Evolutionary conservation across 208 protist species (phyloP), one percentile per base, ranked within the genome.

Genomic region (Lotmaria passim): DNA sequence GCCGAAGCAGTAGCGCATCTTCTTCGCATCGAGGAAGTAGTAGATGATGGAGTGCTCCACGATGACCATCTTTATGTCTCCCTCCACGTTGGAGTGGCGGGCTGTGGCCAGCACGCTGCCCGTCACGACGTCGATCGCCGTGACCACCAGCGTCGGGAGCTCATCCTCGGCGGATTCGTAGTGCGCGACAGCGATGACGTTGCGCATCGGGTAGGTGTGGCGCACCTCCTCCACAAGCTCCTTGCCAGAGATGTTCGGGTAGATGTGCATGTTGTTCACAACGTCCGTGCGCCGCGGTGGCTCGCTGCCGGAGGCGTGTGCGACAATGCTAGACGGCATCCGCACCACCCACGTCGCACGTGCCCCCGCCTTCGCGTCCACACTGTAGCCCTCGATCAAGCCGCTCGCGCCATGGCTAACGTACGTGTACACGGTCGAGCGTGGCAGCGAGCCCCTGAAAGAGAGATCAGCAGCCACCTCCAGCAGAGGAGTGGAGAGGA

Each of bases 41-140:
- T 93, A 95, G 44, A 96, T 41, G 38, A 95, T 79, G 31, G 73
- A 51, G 81, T 97, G 79, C 75, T 97, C 90, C 7, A 93, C 88
- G 14, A 95, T 63, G 21, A 96, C 73, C 75, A 96, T 84, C 43
- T 88, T 82, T 52, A 96, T 89, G 3, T 64, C 57, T 10, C 87
- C 91, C 59, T 90, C 86, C 5, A 94, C 93, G 62, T 92, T 90
- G 24, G 73, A 59, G 78, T 95, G 93, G 28, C 83, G 81, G 19
- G 83, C 60, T n/a, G 82, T 86, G 17, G 80, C 93, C 39, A 95
- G 77, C 4, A 96, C 59, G 73, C 83, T 86, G 51, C 93, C 93
- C 5, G 93, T 97, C 24, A 96, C 73, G 15, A 85, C 79, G 60
- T 97, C 91, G 26, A 97, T 64, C 7, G 84, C 87, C 0, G 79